Base-by-base conservation (phyloP, 345 rosid species). In the Trapa incisa region DNA sequence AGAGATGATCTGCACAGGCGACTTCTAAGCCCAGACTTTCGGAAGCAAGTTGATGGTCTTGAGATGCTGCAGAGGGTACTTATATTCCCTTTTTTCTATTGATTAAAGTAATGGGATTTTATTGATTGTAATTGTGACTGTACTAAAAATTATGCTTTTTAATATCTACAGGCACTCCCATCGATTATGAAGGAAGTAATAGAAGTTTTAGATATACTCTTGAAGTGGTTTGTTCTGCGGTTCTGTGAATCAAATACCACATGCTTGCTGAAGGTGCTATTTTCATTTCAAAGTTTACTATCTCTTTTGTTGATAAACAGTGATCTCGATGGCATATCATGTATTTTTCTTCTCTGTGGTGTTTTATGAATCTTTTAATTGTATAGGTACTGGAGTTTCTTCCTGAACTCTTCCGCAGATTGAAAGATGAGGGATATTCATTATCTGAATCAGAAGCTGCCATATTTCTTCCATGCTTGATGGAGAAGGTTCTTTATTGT, bases 1-100 rank as follows among this genome's bases (percentile, higher is more conserved):
- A 82, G 98, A 83, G 99, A 95, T 82, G 98, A 95, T 84, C 75
- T 91, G 78, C 86, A 86, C 57, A 81, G 87, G 76, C 87, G 96
- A 63, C 83, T 95, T 71, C 70, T 86, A 69, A 91, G 98, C 83
- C 57, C 80, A 32, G 98, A 91, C 81, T 91, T 91, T 73, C 86
- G 86, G 78, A 95, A 89, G 77, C 98, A 95, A 78, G 96, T 91
- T 79, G 96, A 91, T 70, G 99, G 97, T 78, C 89, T 95, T 77
- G 99, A 95, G 78, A 82, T 95, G 81, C 80, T 95, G 69, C 97
- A 87, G 74, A 89, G 89, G 96, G 99, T 94, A 65, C 74, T 73
- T 67, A 38, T 39, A 50, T 37, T 67, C 41, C 29, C 56, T 57
- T 10, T 29, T 58, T 6, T 47, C 37, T 48, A 57, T 22, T 65